A percentile compares a stretch with the other conserved stretches of the same genome.
phyloP scores from a whole-genome alignment of 2,329 filamentous ascomycete species.

The Colletotrichum salicis region DNA sequence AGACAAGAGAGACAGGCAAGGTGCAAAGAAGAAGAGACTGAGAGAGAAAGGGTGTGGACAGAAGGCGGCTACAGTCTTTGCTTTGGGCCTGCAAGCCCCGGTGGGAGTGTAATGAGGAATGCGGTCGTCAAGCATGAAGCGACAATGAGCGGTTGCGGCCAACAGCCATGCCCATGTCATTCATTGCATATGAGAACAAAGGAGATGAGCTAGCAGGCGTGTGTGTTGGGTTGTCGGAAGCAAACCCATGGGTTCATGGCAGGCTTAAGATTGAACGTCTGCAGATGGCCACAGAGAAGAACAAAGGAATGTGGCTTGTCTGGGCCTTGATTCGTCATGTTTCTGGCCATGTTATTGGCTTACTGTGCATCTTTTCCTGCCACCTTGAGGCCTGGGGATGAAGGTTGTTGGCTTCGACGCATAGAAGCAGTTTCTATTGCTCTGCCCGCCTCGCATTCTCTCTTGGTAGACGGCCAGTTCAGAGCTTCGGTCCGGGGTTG shows the following conservation, averaged over 20 bases:
- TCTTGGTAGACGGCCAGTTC: not conserved
- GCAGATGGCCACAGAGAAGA: conserved; percentile 23
- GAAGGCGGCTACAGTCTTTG: not conserved
- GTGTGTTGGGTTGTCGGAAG: conserved; percentile 24
- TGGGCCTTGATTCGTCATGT: conserved; percentile 32
- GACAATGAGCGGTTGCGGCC: conserved; percentile 35
- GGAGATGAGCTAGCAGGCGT: conserved; percentile 19
- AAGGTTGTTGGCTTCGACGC: conserved; percentile 5
- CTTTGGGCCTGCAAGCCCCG: not conserved
- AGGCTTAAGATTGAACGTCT: conserved; percentile 14
- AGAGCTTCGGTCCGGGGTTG: conserved; percentile 1
- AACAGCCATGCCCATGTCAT: conserved; percentile 26
- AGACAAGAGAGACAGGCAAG: conserved; percentile 19
- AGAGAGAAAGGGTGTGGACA: conserved; percentile 12
- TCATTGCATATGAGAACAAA: conserved; percentile 33
- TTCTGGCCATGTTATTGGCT: conserved; percentile 16
- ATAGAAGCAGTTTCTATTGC: not conserved
- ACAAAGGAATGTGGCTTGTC: conserved; percentile 32
- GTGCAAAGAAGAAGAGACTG: conserved; percentile 20
- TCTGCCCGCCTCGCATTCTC: not conserved
- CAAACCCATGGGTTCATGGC: conserved; percentile 20
- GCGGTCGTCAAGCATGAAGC: conserved; percentile 25
- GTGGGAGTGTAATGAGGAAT: conserved; percentile 12
- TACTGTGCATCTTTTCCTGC: not conserved
- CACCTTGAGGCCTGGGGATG: conserved; percentile 2